phyloP scores from a whole-genome alignment of 164 flowering plant genomes.

The Vitis labrusca region DNA sequence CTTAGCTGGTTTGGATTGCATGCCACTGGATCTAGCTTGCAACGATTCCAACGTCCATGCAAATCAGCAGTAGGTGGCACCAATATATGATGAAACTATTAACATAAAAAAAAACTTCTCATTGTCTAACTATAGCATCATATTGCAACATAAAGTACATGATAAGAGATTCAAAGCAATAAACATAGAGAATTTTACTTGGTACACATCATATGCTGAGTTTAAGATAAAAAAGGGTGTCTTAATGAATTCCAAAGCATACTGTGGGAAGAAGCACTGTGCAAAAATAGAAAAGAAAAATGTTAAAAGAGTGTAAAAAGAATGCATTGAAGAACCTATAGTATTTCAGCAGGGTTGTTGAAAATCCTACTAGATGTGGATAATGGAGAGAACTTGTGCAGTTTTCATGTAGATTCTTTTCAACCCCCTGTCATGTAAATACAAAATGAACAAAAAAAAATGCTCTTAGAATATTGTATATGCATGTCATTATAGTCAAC shows the following conservation, averaged over 20 bases:
- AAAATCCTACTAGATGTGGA: constrained; percentile 56
- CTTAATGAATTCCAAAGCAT: constrained; percentile 50
- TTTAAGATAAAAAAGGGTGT: constrained; percentile 85
- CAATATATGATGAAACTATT: constrained; percentile 72
- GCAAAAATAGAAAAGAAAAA: too few species aligned
- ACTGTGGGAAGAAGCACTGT: constrained; percentile 47
- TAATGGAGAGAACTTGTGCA: constrained; percentile 50
- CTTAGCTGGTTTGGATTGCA: constrained; percentile 51
- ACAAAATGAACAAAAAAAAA: too few species aligned
- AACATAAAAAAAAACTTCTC: not conserved
- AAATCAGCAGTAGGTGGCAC: constrained; percentile 86
- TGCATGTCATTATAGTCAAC: too few species aligned
- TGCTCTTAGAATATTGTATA: too few species aligned
- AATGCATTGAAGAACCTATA: constrained; percentile 14
- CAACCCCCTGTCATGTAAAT: constrained; percentile 55
- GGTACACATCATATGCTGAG: constrained; percentile 88
- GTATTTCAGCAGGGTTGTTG: too few species aligned
- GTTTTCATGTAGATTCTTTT: constrained; percentile 45
- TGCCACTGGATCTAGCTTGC: constrained; percentile 55
- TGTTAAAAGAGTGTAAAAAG: constrained; percentile 24
- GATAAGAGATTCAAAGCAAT: too few species aligned
- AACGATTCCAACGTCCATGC: constrained; percentile 63
- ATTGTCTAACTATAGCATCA: not conserved
- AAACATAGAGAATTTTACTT: constrained; percentile 42
- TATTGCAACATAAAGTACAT: not conserved